Base-by-base conservation (phyloP, 345 rosid species). In the Acer yangbiense region DNA sequence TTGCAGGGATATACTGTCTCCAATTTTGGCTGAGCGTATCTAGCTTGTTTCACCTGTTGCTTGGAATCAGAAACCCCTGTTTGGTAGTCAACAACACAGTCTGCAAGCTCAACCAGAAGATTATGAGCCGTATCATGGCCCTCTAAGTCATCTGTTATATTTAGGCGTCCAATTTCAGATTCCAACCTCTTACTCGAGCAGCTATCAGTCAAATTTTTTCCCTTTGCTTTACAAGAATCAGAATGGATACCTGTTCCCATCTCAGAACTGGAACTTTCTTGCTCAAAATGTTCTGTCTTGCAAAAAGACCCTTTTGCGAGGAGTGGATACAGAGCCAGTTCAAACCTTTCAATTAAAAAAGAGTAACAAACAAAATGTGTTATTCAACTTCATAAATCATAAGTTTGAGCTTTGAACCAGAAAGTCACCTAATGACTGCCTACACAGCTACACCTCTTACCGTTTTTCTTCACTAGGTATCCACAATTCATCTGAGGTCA, bases 401-500 rank as follows among this genome's bases (percentile, higher is more conserved):
- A 78, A 79, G 41, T 18, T 55, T 63, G 73, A 75, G 43, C 32
- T 9, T 75, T 21, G 14, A 65, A 84, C 77, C 41, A 65, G 72
- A 66, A 75, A 71, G 63, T 61, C n/a, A 76, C 67, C 79, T 70
- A 52, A 54, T 17, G 29, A 25, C 50, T 73, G 46, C 77, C 9
- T 60, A 60, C 27, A 60, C 4, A 3, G 27, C 52, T n/a, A 76
- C 57, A 83, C 61, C 65, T 58, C 90, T 72, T 89, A 95, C 99
- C 98, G 87, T 86, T 90, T 90, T 85, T 92, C 99, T 89, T 95
- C 99, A 71, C 89, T 92, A 48, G 92, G 90, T 68, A 95, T 92
- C 98, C 98, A 95, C 55, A 95, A 78, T 82, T 92, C 97, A 86
- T 95, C 97, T 60, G 99, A 93, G 43, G 99, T 95, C 83, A 93